Conservation (phyloP, 2,329 filamentous ascomycete species). For the Monosporascus ibericus region DNA sequence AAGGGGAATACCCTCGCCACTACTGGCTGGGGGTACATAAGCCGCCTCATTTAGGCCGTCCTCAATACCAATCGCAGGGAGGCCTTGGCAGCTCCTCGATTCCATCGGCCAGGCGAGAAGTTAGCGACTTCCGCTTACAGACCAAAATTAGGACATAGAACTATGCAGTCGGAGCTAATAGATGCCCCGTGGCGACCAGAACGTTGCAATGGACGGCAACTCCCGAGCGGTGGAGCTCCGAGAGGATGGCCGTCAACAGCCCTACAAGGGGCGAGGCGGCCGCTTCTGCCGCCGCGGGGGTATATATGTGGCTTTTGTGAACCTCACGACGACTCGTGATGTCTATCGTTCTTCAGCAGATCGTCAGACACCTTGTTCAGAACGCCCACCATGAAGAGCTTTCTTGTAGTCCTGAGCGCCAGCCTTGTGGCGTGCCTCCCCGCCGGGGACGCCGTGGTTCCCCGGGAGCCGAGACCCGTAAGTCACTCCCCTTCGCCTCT, state of each 20-base stretch:
- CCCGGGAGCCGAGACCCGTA: background rate
- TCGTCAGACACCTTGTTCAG: background rate
- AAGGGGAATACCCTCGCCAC: too few species aligned
- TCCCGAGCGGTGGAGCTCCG: too few species aligned
- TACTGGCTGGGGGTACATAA: too few species aligned
- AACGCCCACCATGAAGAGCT: slow-evolving; percentile 15
- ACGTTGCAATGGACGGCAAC: background rate
- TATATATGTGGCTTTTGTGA: background rate
- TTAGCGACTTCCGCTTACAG: background rate
- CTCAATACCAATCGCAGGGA: too few species aligned
- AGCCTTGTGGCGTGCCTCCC: slow-evolving; percentile 17
- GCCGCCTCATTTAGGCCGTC: too few species aligned
- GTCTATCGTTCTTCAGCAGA: background rate
- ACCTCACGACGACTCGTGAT: background rate
- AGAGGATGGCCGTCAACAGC: too few species aligned
- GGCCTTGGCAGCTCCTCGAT: too few species aligned
- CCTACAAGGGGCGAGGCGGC: too few species aligned
- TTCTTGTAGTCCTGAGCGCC: slow-evolving; percentile 14
- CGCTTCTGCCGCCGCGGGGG: background rate
- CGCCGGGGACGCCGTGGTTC: slow-evolving; percentile 3
- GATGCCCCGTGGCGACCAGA: background rate
- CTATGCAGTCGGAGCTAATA: background rate
- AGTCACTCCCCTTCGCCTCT: background rate
- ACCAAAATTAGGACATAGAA: background rate
- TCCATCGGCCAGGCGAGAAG: too few species aligned